Percentiles rank a stretch among this genome's conserved stretches.
phyloP scores from a whole-genome alignment of 2,329 filamentous ascomycete species.

The Penicillium thymicola region DNA sequence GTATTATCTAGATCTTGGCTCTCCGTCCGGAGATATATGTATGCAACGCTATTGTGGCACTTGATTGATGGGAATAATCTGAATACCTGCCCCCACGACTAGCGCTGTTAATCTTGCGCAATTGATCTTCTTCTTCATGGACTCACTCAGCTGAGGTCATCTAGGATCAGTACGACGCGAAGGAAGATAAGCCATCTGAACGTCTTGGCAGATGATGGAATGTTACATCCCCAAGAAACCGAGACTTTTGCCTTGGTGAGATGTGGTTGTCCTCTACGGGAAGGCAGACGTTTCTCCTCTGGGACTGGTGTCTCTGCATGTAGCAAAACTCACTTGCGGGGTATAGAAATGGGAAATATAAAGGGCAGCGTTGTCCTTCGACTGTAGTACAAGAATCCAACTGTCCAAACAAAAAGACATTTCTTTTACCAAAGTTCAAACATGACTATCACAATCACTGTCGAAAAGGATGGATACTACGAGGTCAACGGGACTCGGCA shows the following conservation, averaged over 20 bases:
- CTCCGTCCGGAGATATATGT: neutral
- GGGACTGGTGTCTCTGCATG: neutral
- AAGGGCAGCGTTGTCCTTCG: neutral
- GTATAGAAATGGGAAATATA: slow-evolving; percentile 5
- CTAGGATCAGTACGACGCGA: slow-evolving; percentile 19
- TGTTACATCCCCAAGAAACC: slow-evolving; percentile 22
- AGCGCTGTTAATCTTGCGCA: neutral
- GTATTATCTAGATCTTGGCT: neutral
- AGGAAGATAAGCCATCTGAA: slow-evolving; percentile 3
- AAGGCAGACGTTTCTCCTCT: neutral
- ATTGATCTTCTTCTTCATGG: neutral
- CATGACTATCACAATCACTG: slow-evolving; percentile 34
- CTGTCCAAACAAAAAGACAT: neutral
- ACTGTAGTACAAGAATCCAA: neutral
- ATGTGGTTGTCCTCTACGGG: neutral
- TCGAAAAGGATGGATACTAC: slow-evolving; percentile 33
- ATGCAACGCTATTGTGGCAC: neutral
- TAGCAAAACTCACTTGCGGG: neutral
- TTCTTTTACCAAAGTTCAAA: neutral
- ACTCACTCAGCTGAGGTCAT: slow-evolving; percentile 12
- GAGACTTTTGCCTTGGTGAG: slow-evolving; percentile 5
- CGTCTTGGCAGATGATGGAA: slow-evolving; percentile 20
- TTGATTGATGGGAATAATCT: slow-evolving; percentile 1
- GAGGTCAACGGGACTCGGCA: slow-evolving; percentile 30
- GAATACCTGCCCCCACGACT: neutral